Evolutionary conservation across 306 rosid genomes (phyloP).

Genomic region (Prunus fruticosa): DNA sequence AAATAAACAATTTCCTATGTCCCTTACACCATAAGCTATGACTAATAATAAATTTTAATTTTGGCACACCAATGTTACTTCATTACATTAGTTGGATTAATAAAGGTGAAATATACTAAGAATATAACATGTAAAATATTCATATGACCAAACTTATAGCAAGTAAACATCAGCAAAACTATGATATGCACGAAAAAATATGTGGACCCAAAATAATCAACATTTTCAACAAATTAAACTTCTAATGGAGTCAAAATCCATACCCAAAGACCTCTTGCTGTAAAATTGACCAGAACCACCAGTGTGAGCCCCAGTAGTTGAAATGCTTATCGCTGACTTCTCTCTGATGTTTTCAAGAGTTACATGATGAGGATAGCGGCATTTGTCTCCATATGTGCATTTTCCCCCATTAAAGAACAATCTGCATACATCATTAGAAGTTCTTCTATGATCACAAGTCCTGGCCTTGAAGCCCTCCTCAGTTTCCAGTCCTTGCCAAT

Average conservation of each 20-base stretch:
- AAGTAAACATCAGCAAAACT: not conserved
- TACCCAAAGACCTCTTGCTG: conserved; percentile 5
- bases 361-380: conserved; percentile 42
- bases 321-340: not conserved
- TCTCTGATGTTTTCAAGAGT: conserved; percentile 9
- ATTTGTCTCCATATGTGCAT: conserved; percentile 34
- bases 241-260: not conserved
- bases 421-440: conserved; percentile 26
- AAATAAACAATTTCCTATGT: too few relatives aligned
- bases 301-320: not conserved
- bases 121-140: not conserved
- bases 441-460: not conserved
- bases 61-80: too few relatives aligned
- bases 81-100: too few relatives aligned
- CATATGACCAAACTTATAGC: not conserved
- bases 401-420: conserved; percentile 17
- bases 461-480: conserved; percentile 3
- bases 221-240: not conserved
- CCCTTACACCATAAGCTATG: too few relatives aligned
- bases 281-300: conserved; percentile 13
- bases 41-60: too few relatives aligned
- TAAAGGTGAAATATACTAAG: not conserved
- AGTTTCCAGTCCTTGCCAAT: not conserved
- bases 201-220: not conserved
- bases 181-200: not conserved